A percentile compares a stretch with the other conserved stretches of the same genome.
Conservation (phyloP, 2,329 filamentous ascomycete species). For the Akanthomyces dipterigenus region DNA sequence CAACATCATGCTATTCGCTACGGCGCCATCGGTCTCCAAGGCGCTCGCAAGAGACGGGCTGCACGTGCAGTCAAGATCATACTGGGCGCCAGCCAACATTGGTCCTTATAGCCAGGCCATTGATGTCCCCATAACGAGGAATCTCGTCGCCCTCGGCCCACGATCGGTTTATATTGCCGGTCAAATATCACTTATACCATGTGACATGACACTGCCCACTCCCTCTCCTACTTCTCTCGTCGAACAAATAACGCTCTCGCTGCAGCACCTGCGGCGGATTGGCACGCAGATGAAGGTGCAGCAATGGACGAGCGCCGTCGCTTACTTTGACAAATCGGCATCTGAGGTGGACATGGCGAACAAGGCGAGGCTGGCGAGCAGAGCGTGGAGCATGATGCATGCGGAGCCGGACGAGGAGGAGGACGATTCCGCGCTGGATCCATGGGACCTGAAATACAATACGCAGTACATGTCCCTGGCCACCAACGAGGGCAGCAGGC, state of each 20-base stretch:
- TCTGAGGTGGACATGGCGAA: conserved; percentile 22
- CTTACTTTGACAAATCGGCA: conserved; percentile 53
- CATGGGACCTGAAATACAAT: conserved; percentile 62
- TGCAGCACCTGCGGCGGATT: conserved; percentile 88
- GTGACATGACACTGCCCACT: conserved; percentile 60
- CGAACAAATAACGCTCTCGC: conserved; percentile 60
- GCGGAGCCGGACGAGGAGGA: conserved; percentile 41
- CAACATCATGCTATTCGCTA: conserved; percentile 54
- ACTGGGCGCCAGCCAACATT: conserved; percentile 98
- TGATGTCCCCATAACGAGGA: conserved; percentile 33
- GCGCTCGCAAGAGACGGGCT: conserved; percentile 50
- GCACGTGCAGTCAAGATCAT: conserved; percentile 88
- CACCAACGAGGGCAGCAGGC: conserved; percentile 18
- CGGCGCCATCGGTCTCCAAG: conserved; percentile 27
- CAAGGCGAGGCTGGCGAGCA: conserved; percentile 36
- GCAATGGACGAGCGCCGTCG: conserved; percentile 70
- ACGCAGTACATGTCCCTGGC: conserved; percentile 38
- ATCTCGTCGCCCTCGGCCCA: conserved; percentile 17
- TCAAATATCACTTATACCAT: conserved; percentile 82
- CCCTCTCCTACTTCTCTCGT: conserved; percentile 34
- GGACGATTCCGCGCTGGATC: conserved; percentile 48
- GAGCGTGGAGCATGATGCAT: conserved; percentile 44
- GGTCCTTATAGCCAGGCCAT: conserved; percentile 94
- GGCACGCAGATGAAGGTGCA: conserved; percentile 63
- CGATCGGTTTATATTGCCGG: conserved; percentile 65